phyloP scores from a whole-genome alignment of 2,329 filamentous ascomycete species.

The Cladosporium sp. region DNA sequence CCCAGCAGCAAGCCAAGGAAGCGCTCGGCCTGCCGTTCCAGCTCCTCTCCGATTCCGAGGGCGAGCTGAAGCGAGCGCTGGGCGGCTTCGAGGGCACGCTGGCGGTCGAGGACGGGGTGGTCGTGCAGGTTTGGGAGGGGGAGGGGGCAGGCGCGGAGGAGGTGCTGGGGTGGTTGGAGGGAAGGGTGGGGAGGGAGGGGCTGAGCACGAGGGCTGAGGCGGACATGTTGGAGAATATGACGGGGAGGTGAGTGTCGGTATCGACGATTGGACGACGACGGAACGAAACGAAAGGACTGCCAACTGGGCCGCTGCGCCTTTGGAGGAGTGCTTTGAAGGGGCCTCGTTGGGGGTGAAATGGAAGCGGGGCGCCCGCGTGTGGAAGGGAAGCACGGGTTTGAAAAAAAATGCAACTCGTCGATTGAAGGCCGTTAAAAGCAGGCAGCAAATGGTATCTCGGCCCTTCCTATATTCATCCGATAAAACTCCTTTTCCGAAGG shows the following conservation, averaged over 20 bases:
- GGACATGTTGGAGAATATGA: neutral
- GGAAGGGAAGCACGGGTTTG: too few relatives aligned
- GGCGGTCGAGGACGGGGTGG: slow-evolving; percentile 34
- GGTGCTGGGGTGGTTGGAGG: slow-evolving; percentile 29
- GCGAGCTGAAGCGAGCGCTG: slow-evolving; percentile 31
- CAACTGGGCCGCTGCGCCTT: too few relatives aligned
- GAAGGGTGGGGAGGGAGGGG: neutral
- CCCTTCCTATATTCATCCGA: too few relatives aligned
- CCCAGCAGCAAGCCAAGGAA: slow-evolving; percentile 35
- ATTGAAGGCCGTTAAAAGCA: too few relatives aligned
- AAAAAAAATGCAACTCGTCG: too few relatives aligned
- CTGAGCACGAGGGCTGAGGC: neutral
- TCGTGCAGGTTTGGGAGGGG: slow-evolving; percentile 39
- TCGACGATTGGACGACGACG: too few relatives aligned
- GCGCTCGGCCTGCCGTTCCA: slow-evolving; percentile 36
- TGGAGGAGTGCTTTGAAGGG: too few relatives aligned
- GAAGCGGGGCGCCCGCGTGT: too few relatives aligned
- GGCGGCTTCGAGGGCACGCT: slow-evolving; percentile 38
- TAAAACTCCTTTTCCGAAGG: too few relatives aligned
- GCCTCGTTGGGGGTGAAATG: too few relatives aligned
- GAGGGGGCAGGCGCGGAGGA: slow-evolving; percentile 35
- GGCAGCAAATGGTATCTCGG: too few relatives aligned
- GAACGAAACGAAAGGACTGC: too few relatives aligned
- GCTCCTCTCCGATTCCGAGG: slow-evolving; percentile 36
- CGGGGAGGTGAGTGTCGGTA: neutral